A percentile compares a stretch with the other conserved stretches of the same genome.
Conservation (phyloP, 495 filamentous ascomycete species). For the Lineolata rhizophorae region DNA sequence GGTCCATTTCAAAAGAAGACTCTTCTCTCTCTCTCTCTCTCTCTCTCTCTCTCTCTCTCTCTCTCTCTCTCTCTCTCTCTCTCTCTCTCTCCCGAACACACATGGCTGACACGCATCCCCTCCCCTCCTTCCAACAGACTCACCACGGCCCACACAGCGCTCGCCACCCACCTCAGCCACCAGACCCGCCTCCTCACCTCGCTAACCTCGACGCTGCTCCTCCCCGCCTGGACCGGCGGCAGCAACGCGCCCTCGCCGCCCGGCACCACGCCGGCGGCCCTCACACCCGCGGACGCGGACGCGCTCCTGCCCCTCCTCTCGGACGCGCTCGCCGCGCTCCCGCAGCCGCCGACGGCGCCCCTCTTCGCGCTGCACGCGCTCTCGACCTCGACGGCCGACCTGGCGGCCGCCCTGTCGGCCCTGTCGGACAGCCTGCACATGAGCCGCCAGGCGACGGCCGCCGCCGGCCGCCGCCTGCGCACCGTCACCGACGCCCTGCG, state of each 20-base stretch:
- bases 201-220: slow-evolving; percentile 48
- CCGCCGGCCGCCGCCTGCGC: slow-evolving; percentile 51
- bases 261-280: slow-evolving; percentile 11
- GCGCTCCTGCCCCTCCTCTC: slow-evolving; percentile 32
- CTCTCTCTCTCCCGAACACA: no score
- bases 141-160: slow-evolving; percentile 68
- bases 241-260: slow-evolving; percentile 4
- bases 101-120: no score
- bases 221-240: slow-evolving; percentile 32
- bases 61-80: no score
- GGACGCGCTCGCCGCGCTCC: slow-evolving; percentile 23
- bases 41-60: no score
- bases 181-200: slow-evolving; percentile 66
- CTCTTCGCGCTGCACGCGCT: slow-evolving; percentile 59
- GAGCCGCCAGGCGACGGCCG: slow-evolving; percentile 65
- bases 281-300: no score
- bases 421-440: slow-evolving; percentile 89
- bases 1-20: background rate
- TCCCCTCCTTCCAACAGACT: no score
- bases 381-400: slow-evolving; percentile 49
- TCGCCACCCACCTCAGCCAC: slow-evolving; percentile 64
- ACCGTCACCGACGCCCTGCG: slow-evolving; percentile 59
- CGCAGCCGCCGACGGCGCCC: slow-evolving; percentile 40
- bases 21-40: background rate
- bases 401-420: slow-evolving; percentile 58